Evolutionary conservation across 31 red algal genomes (phyloP).

Genomic region (Bonnemaisonia californica): DNA sequence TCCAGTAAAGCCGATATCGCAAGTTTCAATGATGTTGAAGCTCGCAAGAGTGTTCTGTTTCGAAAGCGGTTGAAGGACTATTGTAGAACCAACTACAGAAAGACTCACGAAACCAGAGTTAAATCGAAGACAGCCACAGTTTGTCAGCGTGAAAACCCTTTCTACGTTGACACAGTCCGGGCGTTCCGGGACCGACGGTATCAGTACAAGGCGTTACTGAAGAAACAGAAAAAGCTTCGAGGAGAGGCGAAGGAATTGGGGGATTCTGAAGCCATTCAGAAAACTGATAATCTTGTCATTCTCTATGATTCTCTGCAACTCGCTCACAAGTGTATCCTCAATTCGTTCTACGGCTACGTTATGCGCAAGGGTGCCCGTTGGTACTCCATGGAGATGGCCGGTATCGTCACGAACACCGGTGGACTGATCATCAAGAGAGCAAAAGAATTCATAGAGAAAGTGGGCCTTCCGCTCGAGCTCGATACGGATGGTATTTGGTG

Average conservation of each 20-base stretch:
- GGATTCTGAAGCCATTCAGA: constrained; percentile 45
- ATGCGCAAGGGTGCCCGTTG: constrained; percentile 98
- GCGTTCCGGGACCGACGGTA: constrained; percentile 97
- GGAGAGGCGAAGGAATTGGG: constrained; percentile 60
- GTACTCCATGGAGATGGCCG: constrained; percentile 99
- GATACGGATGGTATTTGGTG: constrained; percentile 99
- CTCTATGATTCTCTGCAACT: constrained; percentile 98
- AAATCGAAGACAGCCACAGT: constrained; percentile 82
- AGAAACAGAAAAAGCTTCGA: constrained; percentile 71
- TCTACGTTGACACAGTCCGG: constrained; percentile 98
- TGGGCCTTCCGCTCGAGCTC: constrained; percentile 95
- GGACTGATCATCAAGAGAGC: constrained; percentile 90
- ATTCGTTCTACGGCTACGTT: constrained; percentile 99
- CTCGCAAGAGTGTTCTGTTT: constrained; percentile 58
- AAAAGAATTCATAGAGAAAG: constrained; percentile 88
- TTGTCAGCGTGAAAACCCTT: constrained; percentile 97
- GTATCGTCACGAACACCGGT: constrained; percentile 96
- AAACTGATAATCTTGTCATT: constrained; percentile 76
- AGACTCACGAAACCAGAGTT: constrained; percentile 70
- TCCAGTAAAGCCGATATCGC: constrained; percentile 16
- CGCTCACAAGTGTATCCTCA: constrained; percentile 98
- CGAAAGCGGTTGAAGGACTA: constrained; percentile 88
- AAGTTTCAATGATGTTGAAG: constrained; percentile 66
- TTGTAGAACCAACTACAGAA: constrained; percentile 77
- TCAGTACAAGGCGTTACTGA: constrained; percentile 95